Percentiles rank a stretch among this genome's conserved stretches.
These are phyloP conservation scores for Herpetospermum pedunculosum DNA, from an alignment of 306 rosid genomes.

Conservation along the genomic window DNA sequence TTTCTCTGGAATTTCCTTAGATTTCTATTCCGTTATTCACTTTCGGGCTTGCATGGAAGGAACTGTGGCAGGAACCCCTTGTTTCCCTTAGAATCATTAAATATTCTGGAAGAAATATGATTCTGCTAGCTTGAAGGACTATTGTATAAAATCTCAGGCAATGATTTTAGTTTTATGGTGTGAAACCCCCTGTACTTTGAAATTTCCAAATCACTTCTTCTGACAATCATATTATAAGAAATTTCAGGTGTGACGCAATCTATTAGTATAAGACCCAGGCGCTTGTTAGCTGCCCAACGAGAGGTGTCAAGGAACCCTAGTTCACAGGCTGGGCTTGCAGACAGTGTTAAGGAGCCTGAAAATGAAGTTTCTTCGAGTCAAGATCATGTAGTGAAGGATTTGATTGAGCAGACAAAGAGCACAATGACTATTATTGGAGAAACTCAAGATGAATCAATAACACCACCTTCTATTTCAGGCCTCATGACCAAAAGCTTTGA, in stretches of 20 bases:
- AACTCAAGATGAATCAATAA: constrained; percentile 32
- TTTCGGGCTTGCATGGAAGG: not conserved
- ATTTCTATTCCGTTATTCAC: not conserved
- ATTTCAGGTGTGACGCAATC: constrained; percentile 38
- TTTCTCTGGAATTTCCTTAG: too few relatives aligned
- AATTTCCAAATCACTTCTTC: not conserved
- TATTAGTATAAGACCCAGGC: constrained; percentile 48
- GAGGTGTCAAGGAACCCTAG: constrained; percentile 17
- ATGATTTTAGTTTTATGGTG: not conserved
- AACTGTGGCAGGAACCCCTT: not conserved
- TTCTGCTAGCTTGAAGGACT: not conserved
- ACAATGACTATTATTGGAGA: constrained; percentile 18
- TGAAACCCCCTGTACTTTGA: not conserved
- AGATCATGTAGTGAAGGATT: constrained; percentile 23
- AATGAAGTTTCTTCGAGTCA: constrained; percentile 17
- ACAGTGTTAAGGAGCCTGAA: constrained; percentile 14
- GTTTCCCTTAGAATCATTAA: not conserved
- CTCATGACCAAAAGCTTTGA: constrained; percentile 32
- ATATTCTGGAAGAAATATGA: not conserved
- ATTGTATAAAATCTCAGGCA: not conserved
- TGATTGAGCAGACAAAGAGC: constrained; percentile 20
- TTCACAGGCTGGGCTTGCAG: constrained; percentile 12
- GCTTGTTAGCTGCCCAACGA: constrained; percentile 38
- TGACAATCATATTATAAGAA: constrained; percentile 8
- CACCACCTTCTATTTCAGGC: constrained; percentile 35